Percentiles rank a stretch among this genome's conserved stretches.
These are phyloP conservation scores for Cardamine chenopodiifolia DNA, from an alignment of 345 rosid genomes.

Conservation along the genomic window DNA sequence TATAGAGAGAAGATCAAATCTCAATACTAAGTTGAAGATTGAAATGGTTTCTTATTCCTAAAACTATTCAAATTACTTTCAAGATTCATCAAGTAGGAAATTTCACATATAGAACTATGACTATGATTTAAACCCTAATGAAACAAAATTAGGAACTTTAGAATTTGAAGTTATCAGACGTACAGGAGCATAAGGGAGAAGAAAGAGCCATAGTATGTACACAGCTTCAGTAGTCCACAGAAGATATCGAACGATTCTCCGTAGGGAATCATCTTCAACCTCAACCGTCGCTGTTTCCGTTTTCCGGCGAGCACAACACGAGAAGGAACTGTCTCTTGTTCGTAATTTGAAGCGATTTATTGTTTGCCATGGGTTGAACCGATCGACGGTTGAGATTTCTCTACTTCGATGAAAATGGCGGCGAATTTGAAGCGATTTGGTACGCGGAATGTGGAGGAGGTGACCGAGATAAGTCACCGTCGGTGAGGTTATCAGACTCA, in stretches of 20 bases:
- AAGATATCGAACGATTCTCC: constrained; percentile 48
- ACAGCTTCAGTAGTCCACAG: constrained; percentile 78
- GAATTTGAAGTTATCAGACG: not conserved
- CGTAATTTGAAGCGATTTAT: not conserved
- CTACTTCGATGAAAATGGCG: not conserved
- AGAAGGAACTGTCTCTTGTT: constrained; percentile 14
- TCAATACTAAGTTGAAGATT: not conserved
- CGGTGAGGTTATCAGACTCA: constrained; percentile 41
- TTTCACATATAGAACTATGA: not conserved
- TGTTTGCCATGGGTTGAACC: constrained; percentile 33
- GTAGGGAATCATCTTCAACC: constrained; percentile 32
- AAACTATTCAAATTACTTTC: not conserved
- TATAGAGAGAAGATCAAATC: not conserved
- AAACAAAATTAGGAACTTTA: not conserved
- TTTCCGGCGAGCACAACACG: constrained; percentile 52
- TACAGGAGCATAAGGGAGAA: constrained; percentile 92
- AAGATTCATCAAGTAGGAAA: not conserved
- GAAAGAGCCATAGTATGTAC: constrained; percentile 89
- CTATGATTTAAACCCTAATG: not conserved
- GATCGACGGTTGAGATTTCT: constrained; percentile 8
- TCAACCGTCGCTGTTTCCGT: constrained; percentile 41
- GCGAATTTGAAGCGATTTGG: constrained; percentile 1
- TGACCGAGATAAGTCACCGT: constrained; percentile 28
- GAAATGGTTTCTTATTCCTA: too few species aligned
- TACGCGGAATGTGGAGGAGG: not conserved